Conservation (phyloP, 2,329 filamentous ascomycete genomes). For the Westerdykella aurantiaca region DNA sequence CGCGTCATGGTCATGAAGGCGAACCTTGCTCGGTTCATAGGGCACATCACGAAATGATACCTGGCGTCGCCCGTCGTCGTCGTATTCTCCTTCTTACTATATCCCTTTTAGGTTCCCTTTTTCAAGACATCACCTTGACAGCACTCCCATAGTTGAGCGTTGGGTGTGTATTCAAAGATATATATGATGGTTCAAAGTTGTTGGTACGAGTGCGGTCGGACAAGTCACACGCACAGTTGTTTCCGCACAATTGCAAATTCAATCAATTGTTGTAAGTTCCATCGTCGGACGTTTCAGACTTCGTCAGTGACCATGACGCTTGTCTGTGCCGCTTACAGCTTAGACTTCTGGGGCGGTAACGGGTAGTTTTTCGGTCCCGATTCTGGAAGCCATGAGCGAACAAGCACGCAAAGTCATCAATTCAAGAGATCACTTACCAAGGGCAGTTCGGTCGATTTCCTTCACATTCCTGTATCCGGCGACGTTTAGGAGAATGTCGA, state of each 20-base stretch:
- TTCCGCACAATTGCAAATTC: too few relatives aligned
- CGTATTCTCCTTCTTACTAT: slow-evolving; percentile 14
- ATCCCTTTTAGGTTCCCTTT: neutral
- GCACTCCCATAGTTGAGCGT: too few relatives aligned
- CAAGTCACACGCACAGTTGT: too few relatives aligned
- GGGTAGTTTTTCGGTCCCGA: slow-evolving; percentile 19
- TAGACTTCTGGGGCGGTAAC: slow-evolving; percentile 18
- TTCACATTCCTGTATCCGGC: slow-evolving; percentile 49
- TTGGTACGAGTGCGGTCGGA: too few relatives aligned
- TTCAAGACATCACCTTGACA: too few relatives aligned
- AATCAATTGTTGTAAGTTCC: too few relatives aligned
- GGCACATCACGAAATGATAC: slow-evolving; percentile 34
- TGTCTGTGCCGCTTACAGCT: slow-evolving; percentile 11
- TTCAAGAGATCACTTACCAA: slow-evolving; percentile 11
- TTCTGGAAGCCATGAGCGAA: slow-evolving; percentile 7
- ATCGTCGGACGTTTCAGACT: too few relatives aligned
- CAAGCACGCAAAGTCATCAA: neutral
- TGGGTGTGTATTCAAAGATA: too few relatives aligned
- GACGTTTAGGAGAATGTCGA: slow-evolving; percentile 58
- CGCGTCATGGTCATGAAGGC: slow-evolving; percentile 14
- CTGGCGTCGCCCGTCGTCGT: slow-evolving; percentile 30
- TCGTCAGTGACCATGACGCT: too few relatives aligned
- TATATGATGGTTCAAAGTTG: too few relatives aligned
- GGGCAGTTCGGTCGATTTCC: slow-evolving; percentile 3
- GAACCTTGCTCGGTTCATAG: slow-evolving; percentile 11